A percentile compares a stretch with the other conserved stretches of the same genome.
Conservation (phyloP, 495 filamentous ascomycete species). For the Penicillium steckii region DNA sequence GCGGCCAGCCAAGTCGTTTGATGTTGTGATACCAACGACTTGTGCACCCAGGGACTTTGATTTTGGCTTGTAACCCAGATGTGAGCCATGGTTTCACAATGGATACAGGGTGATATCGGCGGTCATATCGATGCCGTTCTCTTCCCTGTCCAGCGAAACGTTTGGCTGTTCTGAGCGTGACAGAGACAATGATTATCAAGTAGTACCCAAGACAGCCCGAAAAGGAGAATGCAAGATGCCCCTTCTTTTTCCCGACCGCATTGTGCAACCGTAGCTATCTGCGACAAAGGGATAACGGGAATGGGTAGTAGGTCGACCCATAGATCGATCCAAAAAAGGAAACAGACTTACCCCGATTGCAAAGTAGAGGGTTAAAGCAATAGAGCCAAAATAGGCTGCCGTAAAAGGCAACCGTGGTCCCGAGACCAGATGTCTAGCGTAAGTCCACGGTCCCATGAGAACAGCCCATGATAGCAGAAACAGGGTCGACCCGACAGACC, state of each 20-base stretch:
- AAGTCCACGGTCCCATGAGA: conserved; percentile 83
- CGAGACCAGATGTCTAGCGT: conserved; percentile 82
- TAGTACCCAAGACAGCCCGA: conserved; percentile 20
- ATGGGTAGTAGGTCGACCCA: conserved; percentile 13
- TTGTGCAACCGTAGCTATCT: conserved; percentile 14
- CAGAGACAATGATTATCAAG: conserved; percentile 3
- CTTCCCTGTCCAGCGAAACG: not conserved
- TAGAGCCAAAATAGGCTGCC: conserved; percentile 94
- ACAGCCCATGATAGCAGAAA: conserved; percentile 94
- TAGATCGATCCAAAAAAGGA: conserved; percentile 9
- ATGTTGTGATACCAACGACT: conserved; percentile 4
- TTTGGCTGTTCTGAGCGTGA: conserved; percentile 2
- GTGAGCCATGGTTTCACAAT: not conserved
- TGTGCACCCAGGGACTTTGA: not conserved
- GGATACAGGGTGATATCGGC: not conserved
- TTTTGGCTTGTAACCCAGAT: not conserved
- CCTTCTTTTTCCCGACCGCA: conserved; percentile 9
- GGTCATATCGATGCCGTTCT: not conserved
- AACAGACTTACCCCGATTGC: conserved; percentile 75
- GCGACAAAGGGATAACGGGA: conserved; percentile 8
- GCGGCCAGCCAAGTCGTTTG: not conserved
- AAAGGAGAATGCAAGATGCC: conserved; percentile 22
- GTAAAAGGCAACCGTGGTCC: conserved; percentile 87
- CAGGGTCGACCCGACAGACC: conserved; percentile 87
- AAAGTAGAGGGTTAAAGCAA: conserved; percentile 87